These are phyloP conservation scores for Cokeromyces recurvatus DNA, from an alignment of 371 early-diverging fungal genomes.

Conservation along the genomic window DNA sequence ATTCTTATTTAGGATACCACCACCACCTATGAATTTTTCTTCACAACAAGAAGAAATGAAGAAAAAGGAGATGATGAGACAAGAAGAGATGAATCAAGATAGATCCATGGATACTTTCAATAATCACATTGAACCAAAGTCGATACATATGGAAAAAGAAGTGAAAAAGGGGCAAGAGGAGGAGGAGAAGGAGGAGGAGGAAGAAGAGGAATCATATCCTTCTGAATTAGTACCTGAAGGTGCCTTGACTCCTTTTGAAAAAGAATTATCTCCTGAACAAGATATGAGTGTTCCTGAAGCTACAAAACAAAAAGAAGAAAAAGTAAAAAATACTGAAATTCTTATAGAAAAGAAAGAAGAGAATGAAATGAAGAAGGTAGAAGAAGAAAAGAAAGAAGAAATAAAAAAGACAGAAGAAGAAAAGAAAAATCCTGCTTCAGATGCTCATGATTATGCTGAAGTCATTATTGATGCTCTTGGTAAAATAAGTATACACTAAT, in stretches of 20 bases:
- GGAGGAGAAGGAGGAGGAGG: neutral
- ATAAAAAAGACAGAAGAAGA: conserved; percentile 2
- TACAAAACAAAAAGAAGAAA: neutral
- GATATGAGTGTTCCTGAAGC: neutral
- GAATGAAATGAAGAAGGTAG: neutral
- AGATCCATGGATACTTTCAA: neutral
- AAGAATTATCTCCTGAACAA: conserved; percentile 8
- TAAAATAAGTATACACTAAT: conserved; percentile 8
- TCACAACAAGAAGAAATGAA: conserved; percentile 2
- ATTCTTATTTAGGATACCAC: conserved; percentile 20
- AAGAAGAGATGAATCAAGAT: neutral
- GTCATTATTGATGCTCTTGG: conserved; percentile 46
- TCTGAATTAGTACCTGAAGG: conserved; percentile 8
- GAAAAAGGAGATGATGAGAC: neutral
- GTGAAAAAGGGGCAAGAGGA: neutral
- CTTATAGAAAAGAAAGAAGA: neutral
- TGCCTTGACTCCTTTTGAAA: conserved; percentile 7
- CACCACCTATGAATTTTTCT: conserved; percentile 4
- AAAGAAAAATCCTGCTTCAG: conserved; percentile 6
- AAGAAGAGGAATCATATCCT: conserved; percentile 6
- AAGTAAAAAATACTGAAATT: neutral
- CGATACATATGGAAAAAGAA: neutral
- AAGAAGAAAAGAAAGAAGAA: conserved; percentile 1
- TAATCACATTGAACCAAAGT: conserved; percentile 2
- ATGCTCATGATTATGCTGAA: conserved; percentile 29